Base-by-base conservation (phyloP, 768 basidiomycete genomes). In the Dentipellis sp. region DNA sequence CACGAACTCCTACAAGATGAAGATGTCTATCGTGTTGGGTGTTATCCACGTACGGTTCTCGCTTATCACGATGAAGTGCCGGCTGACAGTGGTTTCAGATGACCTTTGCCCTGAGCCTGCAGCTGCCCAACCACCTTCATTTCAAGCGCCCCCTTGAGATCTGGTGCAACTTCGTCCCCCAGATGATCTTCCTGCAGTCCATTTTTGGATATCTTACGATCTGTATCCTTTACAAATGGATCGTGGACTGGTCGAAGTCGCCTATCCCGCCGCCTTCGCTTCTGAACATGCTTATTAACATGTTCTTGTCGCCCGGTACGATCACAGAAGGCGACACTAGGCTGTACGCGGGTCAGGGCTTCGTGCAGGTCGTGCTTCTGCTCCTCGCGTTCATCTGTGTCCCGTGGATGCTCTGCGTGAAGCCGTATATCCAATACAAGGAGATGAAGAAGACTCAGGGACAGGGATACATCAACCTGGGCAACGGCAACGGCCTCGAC, bases 1-100 rank as follows among this genome's bases (percentile, higher is more conserved):
- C 72, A 88, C 88, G 53, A 99, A 99, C 72, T 97, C 94, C 39
- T 95, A 95, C 77, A 99, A 98, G 84, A 99, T 99, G 97, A 98
- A 99, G 76, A 93, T 98, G 92, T 90, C 92, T 19, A 86, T 99
- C 66, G 82, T 98, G 37, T 71, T 99, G 53, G 97, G 97, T 69
- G 94, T 99, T 61, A 88, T 89, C 58, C 95, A 99, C 70, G 95
- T 97, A 73, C 63, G 84, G 72, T 52, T 50, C 16, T 48, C 49
- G 38, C 35, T 36, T n/a, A 34, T 55, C 17, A 19, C 59, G 39
- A 59, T 36, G 21, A 48, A 37, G 42, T 46, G 38, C 21, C 29
- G n/a, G 19, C 45, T 54, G 36, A 54, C 51, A 55, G 16, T 37
- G 34, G 36, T 11, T 54, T 21, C 61, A 99, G 95, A 99, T 99